Base-by-base conservation (phyloP, 2,329 filamentous ascomycete genomes). In the Metarhizium brunneum region DNA sequence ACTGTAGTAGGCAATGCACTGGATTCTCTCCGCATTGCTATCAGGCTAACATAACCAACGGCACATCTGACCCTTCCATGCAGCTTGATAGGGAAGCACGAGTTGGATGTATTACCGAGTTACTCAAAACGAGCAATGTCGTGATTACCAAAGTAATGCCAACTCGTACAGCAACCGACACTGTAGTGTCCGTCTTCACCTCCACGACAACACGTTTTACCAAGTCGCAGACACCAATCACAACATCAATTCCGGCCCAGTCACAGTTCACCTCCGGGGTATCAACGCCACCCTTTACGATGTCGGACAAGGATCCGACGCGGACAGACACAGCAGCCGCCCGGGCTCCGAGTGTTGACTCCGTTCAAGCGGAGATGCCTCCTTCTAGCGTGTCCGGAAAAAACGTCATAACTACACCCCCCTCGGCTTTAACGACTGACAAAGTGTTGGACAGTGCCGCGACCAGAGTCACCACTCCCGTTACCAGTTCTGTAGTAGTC, bases 1-100 rank as follows among this genome's bases (percentile, higher is more conserved):
- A 56, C 54, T 32, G 29, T 20, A 45, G 7, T 43, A 56, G 54
- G 54, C 47, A 53, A 45, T 56, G 50, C 18, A 2, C 18, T 18
- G 18, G 18, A 18, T 18, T 18, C 18, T 18, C 18, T 18, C 18
- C 18, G 18, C 2, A 18, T 18, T 18, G 18, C 18, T 32, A 35
- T 4, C 45, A 47, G 20, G 35, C 25, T 2, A 43, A 18, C n/a
- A 47, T 56, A 18, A 20, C 42, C 16, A 45, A 45, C 18, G 42
- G 42, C 42, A 45, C 18, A 45, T 45, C 32, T 35, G 32, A 3
- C 32, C 32, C 32, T 35, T 35, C 32, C 32, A 35, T 35, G 32
- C 32, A 35, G 32, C 32, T 35, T 35, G 14, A 48, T 29, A 29
- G 14, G 18, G 47, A 48, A 20, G 13, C 14, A 48, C n/a, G 1